phyloP scores from a whole-genome alignment of 257 asterid genomes.

The Capsicum chinense region DNA sequence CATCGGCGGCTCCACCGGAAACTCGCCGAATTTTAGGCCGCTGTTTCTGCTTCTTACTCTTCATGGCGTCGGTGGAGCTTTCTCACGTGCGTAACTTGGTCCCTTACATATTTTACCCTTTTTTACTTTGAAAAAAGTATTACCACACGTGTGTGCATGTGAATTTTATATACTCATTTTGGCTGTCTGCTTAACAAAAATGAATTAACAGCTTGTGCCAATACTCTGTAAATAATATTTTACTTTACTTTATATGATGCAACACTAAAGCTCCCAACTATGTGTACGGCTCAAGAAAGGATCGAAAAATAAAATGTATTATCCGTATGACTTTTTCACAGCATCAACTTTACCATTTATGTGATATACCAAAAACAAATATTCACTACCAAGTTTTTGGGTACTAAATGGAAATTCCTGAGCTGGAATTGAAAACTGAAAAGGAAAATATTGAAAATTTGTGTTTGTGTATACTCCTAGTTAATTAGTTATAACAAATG shows the following conservation, averaged over 20 bases:
- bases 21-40: conserved; percentile 52
- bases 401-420: conserved; percentile 4
- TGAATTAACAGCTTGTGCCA: conserved; percentile 6
- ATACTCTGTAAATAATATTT: conserved; percentile 22
- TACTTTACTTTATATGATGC: neutral
- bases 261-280: no score
- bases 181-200: neutral
- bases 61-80: conserved; percentile 31
- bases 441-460: neutral
- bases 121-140: neutral
- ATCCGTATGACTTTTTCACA: no score
- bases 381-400: neutral
- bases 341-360: no score
- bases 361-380: neutral
- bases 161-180: conserved; percentile 29
- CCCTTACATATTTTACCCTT: conserved; percentile 17
- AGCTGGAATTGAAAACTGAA: neutral
- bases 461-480: neutral
- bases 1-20: conserved; percentile 67
- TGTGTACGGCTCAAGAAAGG: no score
- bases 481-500: neutral
- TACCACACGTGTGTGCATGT: conserved; percentile 36
- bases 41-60: neutral
- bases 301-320: no score
- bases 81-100: conserved; percentile 35